Percentiles rank a stretch among this genome's conserved stretches.
Evolutionary conservation across 192 early-diverging fungal species (phyloP).

Genomic region (Kappamyces sp.): DNA sequence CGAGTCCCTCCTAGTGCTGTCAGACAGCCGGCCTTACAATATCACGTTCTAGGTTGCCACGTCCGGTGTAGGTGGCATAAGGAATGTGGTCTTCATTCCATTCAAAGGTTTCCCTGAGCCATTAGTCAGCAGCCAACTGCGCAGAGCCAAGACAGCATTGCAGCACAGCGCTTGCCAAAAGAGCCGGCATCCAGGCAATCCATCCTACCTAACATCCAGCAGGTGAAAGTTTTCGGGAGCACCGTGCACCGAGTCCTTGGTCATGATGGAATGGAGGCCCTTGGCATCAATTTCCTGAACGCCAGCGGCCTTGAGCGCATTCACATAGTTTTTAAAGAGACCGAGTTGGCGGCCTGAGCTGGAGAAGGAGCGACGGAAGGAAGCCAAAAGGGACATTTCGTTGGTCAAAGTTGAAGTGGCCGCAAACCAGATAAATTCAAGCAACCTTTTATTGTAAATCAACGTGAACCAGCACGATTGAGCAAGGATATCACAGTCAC

Average conservation of each 20-base stretch:
- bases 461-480: too few relatives aligned
- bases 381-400: too few relatives aligned
- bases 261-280: slow-evolving; percentile 22
- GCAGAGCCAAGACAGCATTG: not conserved
- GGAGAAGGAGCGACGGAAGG: not conserved
- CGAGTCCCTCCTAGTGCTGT: slow-evolving; percentile 32
- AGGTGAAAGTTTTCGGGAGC: slow-evolving; percentile 27
- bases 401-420: too few relatives aligned
- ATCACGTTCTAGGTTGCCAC: slow-evolving; percentile 46
- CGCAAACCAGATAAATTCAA: too few relatives aligned
- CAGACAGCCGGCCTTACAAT: slow-evolving; percentile 33
- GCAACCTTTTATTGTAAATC: too few relatives aligned
- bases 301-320: slow-evolving; percentile 12
- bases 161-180: not conserved
- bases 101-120: slow-evolving; percentile 41
- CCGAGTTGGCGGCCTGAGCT: slow-evolving; percentile 1
- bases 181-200: not conserved
- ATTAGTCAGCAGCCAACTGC: slow-evolving; percentile 5
- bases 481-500: too few relatives aligned
- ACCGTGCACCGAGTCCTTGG: slow-evolving; percentile 25
- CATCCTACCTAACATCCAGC: slow-evolving; percentile 39
- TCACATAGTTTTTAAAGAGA: slow-evolving; percentile 35
- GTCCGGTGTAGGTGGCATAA: slow-evolving; percentile 44
- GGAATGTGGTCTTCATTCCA: slow-evolving; percentile 50
- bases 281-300: slow-evolving; percentile 32